Evolutionary conservation across 305 asterid genomes (phyloP).

Genomic region (Fraxinus nigra): DNA sequence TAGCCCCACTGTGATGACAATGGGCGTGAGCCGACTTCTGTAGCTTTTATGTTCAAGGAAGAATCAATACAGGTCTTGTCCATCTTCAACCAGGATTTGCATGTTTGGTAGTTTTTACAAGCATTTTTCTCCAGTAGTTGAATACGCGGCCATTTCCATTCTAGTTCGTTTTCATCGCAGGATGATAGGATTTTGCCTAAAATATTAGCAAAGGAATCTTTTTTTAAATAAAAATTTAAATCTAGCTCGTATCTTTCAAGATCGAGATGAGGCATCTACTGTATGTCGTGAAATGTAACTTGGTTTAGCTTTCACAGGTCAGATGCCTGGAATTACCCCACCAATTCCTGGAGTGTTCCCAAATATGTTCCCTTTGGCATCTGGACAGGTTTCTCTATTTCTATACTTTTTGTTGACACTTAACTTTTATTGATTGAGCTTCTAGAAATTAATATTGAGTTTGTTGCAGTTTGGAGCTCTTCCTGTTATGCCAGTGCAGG

Average conservation of each 20-base stretch:
- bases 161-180: slow-evolving; percentile 17
- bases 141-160: slow-evolving; percentile 17
- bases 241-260: slow-evolving; percentile 18
- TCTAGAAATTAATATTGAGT: slow-evolving; percentile 8
- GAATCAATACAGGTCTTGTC: slow-evolving; percentile 92
- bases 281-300: slow-evolving; percentile 30
- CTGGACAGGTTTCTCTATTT: no score
- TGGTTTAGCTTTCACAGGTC: no score
- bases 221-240: slow-evolving; percentile 4
- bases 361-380: no score
- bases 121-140: slow-evolving; percentile 26
- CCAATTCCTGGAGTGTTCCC: no score
- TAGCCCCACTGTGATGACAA: slow-evolving; percentile 99
- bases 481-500: slow-evolving; percentile 84
- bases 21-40: slow-evolving; percentile 99
- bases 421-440: no score
- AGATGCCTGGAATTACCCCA: no score
- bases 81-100: slow-evolving; percentile 94
- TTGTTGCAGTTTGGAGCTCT: slow-evolving; percentile 69
- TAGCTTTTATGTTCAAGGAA: slow-evolving; percentile 95
- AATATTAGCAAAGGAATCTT: neutral
- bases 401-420: no score
- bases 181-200: slow-evolving; percentile 18
- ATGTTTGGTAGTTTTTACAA: slow-evolving; percentile 61
- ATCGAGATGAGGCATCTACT: slow-evolving; percentile 17